Conservation (phyloP, 495 filamentous ascomycete genomes). For the Penicillium soppii region DNA sequence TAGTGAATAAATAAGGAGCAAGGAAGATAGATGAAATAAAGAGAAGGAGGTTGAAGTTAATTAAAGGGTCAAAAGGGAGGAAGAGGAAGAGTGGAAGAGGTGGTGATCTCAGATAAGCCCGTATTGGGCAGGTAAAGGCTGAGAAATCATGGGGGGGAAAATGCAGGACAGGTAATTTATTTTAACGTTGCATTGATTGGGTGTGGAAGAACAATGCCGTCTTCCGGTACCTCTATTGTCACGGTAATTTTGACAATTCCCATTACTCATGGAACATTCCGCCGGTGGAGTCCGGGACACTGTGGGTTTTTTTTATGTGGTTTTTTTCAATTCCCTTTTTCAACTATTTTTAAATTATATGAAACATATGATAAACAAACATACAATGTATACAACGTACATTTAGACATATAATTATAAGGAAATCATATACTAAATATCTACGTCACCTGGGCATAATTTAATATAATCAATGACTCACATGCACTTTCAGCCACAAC, state of each 20-base stretch:
- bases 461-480: too few relatives aligned
- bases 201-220: conserved; percentile 4
- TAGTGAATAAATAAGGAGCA: conserved; percentile 1
- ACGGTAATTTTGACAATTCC: background rate
- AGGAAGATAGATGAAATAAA: background rate
- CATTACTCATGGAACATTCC: conserved; percentile 26
- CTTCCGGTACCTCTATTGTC: background rate
- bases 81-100: conserved; percentile 7
- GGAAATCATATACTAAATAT: too few relatives aligned
- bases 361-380: too few relatives aligned
- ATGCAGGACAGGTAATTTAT: conserved; percentile 21
- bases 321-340: too few relatives aligned
- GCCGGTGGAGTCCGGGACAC: conserved; percentile 19
- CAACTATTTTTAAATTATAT: too few relatives aligned
- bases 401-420: too few relatives aligned
- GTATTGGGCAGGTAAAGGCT: conserved; percentile 34
- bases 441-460: too few relatives aligned
- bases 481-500: too few relatives aligned
- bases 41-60: background rate
- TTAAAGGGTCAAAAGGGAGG: background rate
- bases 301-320: background rate
- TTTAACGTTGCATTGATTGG: conserved; percentile 9
- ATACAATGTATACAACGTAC: too few relatives aligned
- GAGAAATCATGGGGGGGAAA: conserved; percentile 3
- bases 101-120: conserved; percentile 28